Base-by-base conservation (phyloP, 768 basidiomycete species). In the Nidularia pulvinata region DNA sequence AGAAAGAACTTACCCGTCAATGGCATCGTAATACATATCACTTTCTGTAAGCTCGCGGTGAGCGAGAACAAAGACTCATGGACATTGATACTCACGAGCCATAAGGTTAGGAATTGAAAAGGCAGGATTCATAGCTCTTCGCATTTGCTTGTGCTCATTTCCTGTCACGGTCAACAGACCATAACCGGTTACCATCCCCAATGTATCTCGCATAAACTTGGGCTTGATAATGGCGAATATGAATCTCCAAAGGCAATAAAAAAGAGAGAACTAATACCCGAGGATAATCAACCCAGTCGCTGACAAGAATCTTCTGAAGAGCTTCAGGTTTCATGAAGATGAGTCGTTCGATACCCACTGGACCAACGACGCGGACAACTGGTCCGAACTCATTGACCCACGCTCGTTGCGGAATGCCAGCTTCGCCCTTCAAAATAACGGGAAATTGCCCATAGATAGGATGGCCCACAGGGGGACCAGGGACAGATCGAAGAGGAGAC, bases 111-210 rank as follows among this genome's bases (percentile, higher is more conserved):
- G 65, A 25, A 81, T 67, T 0, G 78, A 78, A 57, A 82, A 81
- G 0, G 80, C 80, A 1, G 80, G 78, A 50, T 78, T 80, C 76
- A 82, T 79, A 1, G 69, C 69, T 57, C 72, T 78, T 35, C 77
- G 75, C 76, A 82, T 78, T 48, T 71, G 71, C 55, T 71, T 78
- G 57, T 81, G 79, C 33, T 76, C 76, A 36, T 74, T 68, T 5
- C 80, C 78, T 1, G 78, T 81, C 14, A 77, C 73, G 0, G 80
- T 80, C 44, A 81, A 60, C 1, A 81, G 64, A 1, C 80, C 80
- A 59, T 76, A 71, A 0, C 78, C 78, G 7, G 76, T 69, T 3
- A 74, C 71, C 4, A 74, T 56, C 3, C 76, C 78, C 4, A 79
- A 60, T 2, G 73, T 62, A 51, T 75, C 65, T 46, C 74, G 71